A percentile compares a stretch with the other conserved stretches of the same genome.
Conservation (phyloP, 2,329 filamentous ascomycete genomes). For the Akanthomyces muscarius region DNA sequence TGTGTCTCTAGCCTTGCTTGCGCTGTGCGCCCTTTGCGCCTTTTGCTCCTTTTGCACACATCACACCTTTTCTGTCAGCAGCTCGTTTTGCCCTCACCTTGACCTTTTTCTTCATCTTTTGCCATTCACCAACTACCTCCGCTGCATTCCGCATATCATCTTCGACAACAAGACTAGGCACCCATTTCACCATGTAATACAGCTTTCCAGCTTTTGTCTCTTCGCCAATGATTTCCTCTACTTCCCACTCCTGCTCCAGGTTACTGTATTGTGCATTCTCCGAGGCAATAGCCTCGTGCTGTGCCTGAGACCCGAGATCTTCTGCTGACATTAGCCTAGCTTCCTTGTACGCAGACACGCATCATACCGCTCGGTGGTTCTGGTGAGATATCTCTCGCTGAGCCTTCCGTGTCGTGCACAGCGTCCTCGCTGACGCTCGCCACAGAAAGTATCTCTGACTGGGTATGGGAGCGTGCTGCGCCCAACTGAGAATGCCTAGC, state of each 20-base stretch:
- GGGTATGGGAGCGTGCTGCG: not conserved
- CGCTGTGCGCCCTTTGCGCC: not conserved
- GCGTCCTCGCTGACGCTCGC: not conserved
- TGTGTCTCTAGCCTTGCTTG: not conserved
- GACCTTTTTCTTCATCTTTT: not conserved
- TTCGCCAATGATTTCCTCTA: not conserved
- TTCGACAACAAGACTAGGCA: not conserved
- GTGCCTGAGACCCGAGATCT: not conserved
- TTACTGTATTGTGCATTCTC: not conserved
- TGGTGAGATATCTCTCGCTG: not conserved
- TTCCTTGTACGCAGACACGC: not conserved
- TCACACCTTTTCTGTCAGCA: not conserved
- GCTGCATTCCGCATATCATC: not conserved
- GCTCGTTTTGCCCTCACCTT: not conserved
- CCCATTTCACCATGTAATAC: not conserved
- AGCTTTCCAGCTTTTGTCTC: not conserved
- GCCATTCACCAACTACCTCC: not conserved
- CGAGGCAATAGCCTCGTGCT: not conserved
- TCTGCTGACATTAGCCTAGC: not conserved
- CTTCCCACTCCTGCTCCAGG: not conserved
- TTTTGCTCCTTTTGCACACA: not conserved
- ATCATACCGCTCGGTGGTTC: not conserved
- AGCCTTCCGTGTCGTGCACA: not conserved
- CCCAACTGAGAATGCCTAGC: not conserved
- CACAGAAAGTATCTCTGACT: not conserved